A percentile compares a stretch with the other conserved stretches of the same genome.
Conservation (phyloP, 305 asterid genomes). For the Fraxinus angustifolia region DNA sequence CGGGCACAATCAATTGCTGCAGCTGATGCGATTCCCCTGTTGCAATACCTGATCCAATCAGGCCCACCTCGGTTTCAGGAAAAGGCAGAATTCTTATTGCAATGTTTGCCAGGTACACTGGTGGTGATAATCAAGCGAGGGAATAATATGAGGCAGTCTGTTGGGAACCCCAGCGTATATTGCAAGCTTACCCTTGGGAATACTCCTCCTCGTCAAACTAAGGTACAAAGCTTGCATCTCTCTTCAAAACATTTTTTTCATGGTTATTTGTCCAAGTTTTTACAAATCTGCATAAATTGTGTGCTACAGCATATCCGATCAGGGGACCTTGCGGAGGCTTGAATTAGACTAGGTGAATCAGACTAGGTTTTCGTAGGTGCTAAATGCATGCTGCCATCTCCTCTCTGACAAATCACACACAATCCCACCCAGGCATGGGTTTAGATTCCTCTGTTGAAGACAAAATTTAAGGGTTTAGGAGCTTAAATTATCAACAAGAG, state of each 20-base stretch:
- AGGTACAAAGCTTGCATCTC: constrained; percentile 36
- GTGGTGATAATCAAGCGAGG: constrained; percentile 91
- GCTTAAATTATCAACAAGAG: background rate
- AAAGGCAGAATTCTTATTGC: constrained; percentile 91
- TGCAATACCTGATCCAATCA: constrained; percentile 94
- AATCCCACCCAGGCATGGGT: background rate
- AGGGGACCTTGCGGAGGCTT: background rate
- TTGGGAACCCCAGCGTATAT: constrained; percentile 88
- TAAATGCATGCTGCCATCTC: background rate
- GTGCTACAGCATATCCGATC: background rate
- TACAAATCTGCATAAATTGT: background rate
- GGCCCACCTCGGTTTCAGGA: constrained; percentile 99
- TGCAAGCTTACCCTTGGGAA: constrained; percentile 98
- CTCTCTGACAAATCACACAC: background rate
- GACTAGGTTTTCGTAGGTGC: background rate
- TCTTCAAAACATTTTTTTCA: background rate
- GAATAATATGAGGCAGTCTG: constrained; percentile 94
- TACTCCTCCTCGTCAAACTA: constrained; percentile 80
- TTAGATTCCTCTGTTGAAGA: background rate
- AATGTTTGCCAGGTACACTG: constrained; percentile 93
- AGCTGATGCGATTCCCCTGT: constrained; percentile 90
- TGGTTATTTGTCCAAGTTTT: background rate
- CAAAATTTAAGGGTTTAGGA: background rate
- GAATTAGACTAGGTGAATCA: background rate
- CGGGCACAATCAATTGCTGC: constrained; percentile 98